Evolutionary conservation across 129 eudicot genomes (phyloP), one percentile per base, ranked within the genome.

Genomic region (Heracleum sosnowskyi): DNA sequence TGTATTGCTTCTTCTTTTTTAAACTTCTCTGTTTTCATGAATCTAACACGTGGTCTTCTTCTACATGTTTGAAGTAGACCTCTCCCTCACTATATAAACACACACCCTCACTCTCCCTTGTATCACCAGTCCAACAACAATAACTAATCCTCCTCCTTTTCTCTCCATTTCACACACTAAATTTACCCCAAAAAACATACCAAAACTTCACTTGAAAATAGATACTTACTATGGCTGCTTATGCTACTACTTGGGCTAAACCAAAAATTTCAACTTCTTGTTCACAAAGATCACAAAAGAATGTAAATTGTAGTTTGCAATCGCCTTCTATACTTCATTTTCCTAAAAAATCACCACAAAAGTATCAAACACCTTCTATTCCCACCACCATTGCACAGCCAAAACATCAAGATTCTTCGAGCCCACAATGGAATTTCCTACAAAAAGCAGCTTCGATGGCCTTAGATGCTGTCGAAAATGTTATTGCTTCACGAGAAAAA

Each of bases 401-500:
- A 72, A 72, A 40, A 72, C 76, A 72, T 72, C 76, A 73, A 28
- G 66, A 39, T n/a, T 77, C 51, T 7, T 16, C 80, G 11, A 77
- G 83, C 11, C 77, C 83, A 0, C 73, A 86, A 36, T 88, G 93
- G 96, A 92, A 92, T 71, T 28, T 92, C 0, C 66, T 92, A 11
- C 96, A 92, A 34, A 76, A 81, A 45, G 90, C 89, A 0, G 96
- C 93, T 0, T 83, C 96, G 13, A 79, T 79, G 42, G 90, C 96
- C 16, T 80, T 92, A 28, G 93, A 92, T 72, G 77, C 81, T 68
- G 84, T 92, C 15, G 97, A 92, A 75, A 53, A 55, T 31, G 91
- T 82, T 1, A 80, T 92, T 33, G 69, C 85, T 12, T 79, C 89
- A 20, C 79, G 55, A 70, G 97, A 92, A 77, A 57, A 78, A n/a